These are phyloP conservation scores for Trichopus zeylanicus DNA, from an alignment of 116 monocot genomes.

Conservation along the genomic window DNA sequence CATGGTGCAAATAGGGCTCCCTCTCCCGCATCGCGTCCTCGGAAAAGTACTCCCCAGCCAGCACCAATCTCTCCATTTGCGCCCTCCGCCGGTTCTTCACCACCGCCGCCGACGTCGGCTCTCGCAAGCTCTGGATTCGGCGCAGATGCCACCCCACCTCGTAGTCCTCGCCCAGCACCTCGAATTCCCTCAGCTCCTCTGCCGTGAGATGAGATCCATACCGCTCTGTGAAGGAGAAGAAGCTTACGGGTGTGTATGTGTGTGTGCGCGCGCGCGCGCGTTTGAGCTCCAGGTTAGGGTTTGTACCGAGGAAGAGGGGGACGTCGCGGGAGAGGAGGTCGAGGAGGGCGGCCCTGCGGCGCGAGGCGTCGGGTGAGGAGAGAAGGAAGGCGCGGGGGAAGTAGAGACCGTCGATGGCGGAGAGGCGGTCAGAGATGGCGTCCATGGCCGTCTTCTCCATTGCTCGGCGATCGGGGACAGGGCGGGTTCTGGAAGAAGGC, in stretches of 20 bases:
- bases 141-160: conserved; percentile 76
- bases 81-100: conserved; percentile 74
- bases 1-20: conserved; percentile 85
- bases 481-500: too few relatives aligned
- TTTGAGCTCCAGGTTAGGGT: background rate
- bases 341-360: conserved; percentile 50
- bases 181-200: conserved; percentile 61
- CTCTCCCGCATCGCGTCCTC: conserved; percentile 93
- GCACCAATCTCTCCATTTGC: conserved; percentile 53
- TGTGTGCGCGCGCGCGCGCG: background rate
- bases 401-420: conserved; percentile 60
- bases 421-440: conserved; percentile 52
- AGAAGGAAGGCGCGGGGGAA: conserved; percentile 49
- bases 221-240: conserved; percentile 32
- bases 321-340: conserved; percentile 79
- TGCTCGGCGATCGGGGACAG: too few relatives aligned
- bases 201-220: conserved; percentile 55
- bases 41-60: conserved; percentile 72
- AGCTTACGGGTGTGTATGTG: background rate
- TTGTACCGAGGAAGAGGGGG: conserved; percentile 64
- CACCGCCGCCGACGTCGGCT: conserved; percentile 25
- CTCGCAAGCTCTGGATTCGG: conserved; percentile 23
- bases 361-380: conserved; percentile 12
- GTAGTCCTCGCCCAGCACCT: conserved; percentile 42
- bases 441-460: conserved; percentile 81